phyloP scores from a whole-genome alignment of 2,329 filamentous ascomycete species.

The Penicillium polonicum region DNA sequence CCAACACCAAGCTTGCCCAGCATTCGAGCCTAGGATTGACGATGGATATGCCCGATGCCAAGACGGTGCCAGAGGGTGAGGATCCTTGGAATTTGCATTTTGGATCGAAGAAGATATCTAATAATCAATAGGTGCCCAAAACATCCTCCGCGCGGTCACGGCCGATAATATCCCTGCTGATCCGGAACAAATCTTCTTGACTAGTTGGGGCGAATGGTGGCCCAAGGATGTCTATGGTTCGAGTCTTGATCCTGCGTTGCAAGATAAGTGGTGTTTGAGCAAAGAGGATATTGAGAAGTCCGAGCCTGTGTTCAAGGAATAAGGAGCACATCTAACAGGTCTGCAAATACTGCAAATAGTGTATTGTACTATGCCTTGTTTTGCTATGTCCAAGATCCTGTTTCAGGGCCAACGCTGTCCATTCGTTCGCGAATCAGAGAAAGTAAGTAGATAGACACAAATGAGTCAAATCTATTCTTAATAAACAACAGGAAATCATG shows the following conservation, averaged over 20 bases:
- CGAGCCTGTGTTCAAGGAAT: slow-evolving; percentile 11
- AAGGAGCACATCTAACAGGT: neutral
- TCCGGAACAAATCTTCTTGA: slow-evolving; percentile 28
- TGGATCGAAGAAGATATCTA: neutral
- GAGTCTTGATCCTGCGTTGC: slow-evolving; percentile 21
- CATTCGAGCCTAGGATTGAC: slow-evolving; percentile 12
- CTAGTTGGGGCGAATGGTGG: slow-evolving; percentile 34
- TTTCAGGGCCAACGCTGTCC: neutral
- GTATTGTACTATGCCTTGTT: neutral
- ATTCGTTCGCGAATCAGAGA: neutral
- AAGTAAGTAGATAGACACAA: neutral
- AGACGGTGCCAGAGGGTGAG: slow-evolving; percentile 26
- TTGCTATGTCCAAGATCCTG: neutral
- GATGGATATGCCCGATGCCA: slow-evolving; percentile 28
- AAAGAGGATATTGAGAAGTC: slow-evolving; percentile 25
- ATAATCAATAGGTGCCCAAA: slow-evolving; percentile 21
- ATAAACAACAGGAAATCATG: too few relatives aligned
- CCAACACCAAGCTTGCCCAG: slow-evolving; percentile 21
- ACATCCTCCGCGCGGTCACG: slow-evolving; percentile 23
- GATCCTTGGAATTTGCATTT: neutral
- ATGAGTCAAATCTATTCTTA: neutral
- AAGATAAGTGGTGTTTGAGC: slow-evolving; percentile 28
- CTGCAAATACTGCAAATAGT: neutral
- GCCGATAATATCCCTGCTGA: slow-evolving; percentile 21
- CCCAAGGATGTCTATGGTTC: slow-evolving; percentile 25